Percentiles rank a stretch among this genome's conserved stretches.
Evolutionary conservation across 169 alveolate species (phyloP).

Genomic region (Ichthyophthirius multifiliis): DNA sequence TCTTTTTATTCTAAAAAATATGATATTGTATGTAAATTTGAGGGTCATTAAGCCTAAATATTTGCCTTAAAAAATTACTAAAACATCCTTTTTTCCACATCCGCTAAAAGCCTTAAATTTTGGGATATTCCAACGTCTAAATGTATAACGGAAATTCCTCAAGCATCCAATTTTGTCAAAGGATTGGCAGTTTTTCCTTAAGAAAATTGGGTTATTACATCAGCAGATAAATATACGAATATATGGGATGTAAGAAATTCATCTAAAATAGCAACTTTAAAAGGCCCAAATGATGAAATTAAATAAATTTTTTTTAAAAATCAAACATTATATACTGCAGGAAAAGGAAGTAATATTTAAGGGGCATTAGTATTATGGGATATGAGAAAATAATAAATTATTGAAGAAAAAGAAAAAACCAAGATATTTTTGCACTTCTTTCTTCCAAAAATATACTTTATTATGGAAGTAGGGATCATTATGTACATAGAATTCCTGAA

Average conservation of each 20-base stretch:
- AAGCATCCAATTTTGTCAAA: constrained; percentile 13
- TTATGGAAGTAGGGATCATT: constrained; percentile 51
- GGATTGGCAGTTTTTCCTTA: constrained; percentile 8
- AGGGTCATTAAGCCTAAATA: constrained; percentile 51
- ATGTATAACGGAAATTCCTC: constrained; percentile 35
- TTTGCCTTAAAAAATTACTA: constrained; percentile 44
- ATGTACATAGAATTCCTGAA: constrained; percentile 27
- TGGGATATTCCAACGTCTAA: constrained; percentile 53
- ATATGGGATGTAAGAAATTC: constrained; percentile 59
- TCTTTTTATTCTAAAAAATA: constrained; percentile 40
- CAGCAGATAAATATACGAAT: constrained; percentile 43
- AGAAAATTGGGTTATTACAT: constrained; percentile 38
- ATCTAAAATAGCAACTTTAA: constrained; percentile 30
- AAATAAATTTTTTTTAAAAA: neutral
- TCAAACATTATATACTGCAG: constrained; percentile 45
- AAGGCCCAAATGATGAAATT: constrained; percentile 51
- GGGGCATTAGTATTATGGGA: constrained; percentile 54
- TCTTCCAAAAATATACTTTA: constrained; percentile 19
- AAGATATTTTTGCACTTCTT: constrained; percentile 47
- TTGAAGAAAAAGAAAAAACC: constrained; percentile 50
- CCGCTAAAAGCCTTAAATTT: constrained; percentile 47
- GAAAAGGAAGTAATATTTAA: constrained; percentile 36
- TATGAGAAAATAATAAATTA: constrained; percentile 33
- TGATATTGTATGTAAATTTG: constrained; percentile 25
- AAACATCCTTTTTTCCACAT: constrained; percentile 49